Conservation (phyloP, 192 early-diverging fungal genomes). For the Anaeromyces robustus region DNA sequence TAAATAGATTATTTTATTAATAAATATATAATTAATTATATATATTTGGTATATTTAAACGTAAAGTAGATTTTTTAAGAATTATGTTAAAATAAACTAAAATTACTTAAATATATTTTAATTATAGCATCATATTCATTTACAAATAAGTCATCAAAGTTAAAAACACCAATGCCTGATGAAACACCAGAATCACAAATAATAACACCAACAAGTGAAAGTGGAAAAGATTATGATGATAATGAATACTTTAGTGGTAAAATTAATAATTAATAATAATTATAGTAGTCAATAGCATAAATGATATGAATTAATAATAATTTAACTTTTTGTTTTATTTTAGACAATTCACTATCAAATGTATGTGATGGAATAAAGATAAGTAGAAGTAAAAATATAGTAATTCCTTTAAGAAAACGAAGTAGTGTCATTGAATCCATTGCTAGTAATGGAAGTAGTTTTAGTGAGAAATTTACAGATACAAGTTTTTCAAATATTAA, state of each 20-base stretch:
- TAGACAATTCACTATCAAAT: not conserved
- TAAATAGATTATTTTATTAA: too few relatives aligned
- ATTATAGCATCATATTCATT: not conserved
- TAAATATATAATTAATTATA: too few relatives aligned
- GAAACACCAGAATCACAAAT: not conserved
- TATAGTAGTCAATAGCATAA: not conserved
- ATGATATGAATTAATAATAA: too few relatives aligned
- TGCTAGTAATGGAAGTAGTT: not conserved
- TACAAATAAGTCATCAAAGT: not conserved
- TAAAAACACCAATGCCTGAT: not conserved
- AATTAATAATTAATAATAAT: too few relatives aligned
- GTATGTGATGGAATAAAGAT: not conserved
- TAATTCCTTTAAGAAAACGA: not conserved
- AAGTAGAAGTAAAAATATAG: not conserved
- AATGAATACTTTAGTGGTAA: not conserved
- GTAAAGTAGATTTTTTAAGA: too few relatives aligned
- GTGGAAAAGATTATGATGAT: not conserved
- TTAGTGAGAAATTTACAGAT: not conserved
- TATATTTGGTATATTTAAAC: too few relatives aligned
- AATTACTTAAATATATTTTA: too few relatives aligned
- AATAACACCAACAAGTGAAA: not conserved
- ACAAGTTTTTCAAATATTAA: not conserved
- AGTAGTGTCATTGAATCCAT: not conserved
- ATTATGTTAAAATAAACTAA: too few relatives aligned
- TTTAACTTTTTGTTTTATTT: too few relatives aligned